Evolutionary conservation across 2,329 filamentous ascomycete genomes (phyloP).

Genomic region (Nothophaeocryptopus gaeumannii): DNA sequence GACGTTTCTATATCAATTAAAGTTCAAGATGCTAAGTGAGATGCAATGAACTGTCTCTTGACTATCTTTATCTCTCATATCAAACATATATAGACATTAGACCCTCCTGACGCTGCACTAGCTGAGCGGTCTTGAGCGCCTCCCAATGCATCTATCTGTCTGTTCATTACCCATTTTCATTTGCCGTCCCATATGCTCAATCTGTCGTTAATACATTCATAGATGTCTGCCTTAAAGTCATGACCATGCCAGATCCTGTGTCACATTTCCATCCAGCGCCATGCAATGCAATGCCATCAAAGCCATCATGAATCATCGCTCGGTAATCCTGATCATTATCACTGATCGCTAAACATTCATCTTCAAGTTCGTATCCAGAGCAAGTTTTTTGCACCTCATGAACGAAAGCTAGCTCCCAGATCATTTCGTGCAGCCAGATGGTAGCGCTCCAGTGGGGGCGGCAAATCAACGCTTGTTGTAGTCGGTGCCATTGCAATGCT

Average conservation of each 20-base stretch:
- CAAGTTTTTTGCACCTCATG: too few relatives aligned
- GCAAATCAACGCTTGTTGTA: conserved; percentile 5
- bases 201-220: not conserved
- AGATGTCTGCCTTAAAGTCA: too few relatives aligned
- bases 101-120: conserved; percentile 25
- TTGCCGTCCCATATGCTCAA: not conserved
- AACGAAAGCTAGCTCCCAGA: too few relatives aligned
- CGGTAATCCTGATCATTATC: not conserved
- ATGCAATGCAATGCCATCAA: not conserved
- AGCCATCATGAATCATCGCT: not conserved
- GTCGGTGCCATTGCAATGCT: conserved; percentile 8
- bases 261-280: not conserved
- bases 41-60: too few relatives aligned
- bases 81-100: conserved; percentile 9
- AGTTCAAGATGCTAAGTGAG: too few relatives aligned
- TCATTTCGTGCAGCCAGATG: not conserved
- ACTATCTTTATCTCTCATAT: too few relatives aligned
- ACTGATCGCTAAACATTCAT: not conserved
- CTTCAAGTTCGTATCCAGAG: not conserved
- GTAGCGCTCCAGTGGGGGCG: conserved; percentile 7
- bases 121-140: conserved; percentile 20
- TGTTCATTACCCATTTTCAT: too few relatives aligned
- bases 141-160: conserved; percentile 4
- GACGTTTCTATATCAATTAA: too few relatives aligned
- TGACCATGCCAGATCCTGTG: too few relatives aligned